phyloP scores from a whole-genome alignment of 305 asterid species.

The Salvia sclarea region DNA sequence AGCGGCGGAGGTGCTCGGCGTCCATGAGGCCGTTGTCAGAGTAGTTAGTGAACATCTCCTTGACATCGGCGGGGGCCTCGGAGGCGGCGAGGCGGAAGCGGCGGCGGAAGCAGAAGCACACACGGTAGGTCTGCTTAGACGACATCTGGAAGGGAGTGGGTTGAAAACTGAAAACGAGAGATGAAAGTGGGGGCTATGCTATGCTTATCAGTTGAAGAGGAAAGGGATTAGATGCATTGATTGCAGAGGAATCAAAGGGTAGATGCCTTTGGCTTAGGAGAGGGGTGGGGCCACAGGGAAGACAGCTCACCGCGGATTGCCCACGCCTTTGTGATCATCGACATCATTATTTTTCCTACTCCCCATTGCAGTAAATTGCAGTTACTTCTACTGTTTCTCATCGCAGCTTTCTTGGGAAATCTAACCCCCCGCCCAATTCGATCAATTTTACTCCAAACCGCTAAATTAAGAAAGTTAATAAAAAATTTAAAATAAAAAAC shows the following conservation, averaged over 20 bases:
- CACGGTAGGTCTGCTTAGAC: conserved; percentile 66
- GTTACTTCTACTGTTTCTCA: no score
- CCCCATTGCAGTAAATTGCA: no score
- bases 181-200: neutral
- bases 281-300: conserved; percentile 26
- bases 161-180: neutral
- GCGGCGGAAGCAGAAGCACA: conserved; percentile 92
- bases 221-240: conserved; percentile 32
- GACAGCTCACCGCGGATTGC: no score
- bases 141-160: conserved; percentile 42
- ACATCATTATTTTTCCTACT: no score
- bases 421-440: no score
- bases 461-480: no score
- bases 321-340: no score
- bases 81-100: conserved; percentile 68
- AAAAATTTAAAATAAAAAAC: no score
- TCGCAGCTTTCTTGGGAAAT: no score
- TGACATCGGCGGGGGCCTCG: conserved; percentile 76
- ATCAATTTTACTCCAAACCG: no score
- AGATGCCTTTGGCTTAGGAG: neutral
- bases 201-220: neutral
- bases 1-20: conserved; percentile 52
- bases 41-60: conserved; percentile 49
- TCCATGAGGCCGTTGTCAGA: conserved; percentile 70
- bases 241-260: conserved; percentile 12